A percentile compares a stretch with the other conserved stretches of the same genome.
Evolutionary conservation across 2,329 filamentous ascomycete genomes (phyloP).

Genomic region (Pseudocercospora musae): DNA sequence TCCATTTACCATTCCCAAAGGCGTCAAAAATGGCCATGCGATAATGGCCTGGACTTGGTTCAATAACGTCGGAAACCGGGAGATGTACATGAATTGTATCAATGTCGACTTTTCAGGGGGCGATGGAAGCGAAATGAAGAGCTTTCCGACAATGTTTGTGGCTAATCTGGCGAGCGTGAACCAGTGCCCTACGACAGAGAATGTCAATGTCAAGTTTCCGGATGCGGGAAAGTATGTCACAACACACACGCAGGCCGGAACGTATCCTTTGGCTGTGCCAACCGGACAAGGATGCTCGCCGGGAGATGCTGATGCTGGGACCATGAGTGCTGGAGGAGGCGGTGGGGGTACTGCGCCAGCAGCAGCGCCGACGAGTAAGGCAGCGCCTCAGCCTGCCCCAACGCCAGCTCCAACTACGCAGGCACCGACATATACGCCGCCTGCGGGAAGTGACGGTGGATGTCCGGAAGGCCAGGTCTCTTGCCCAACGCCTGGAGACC

Average conservation of each 20-base stretch:
- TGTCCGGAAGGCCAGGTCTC: slow-evolving; percentile 30
- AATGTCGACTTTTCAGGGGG: slow-evolving; percentile 62
- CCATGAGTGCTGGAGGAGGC: not conserved
- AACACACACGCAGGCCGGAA: slow-evolving; percentile 27
- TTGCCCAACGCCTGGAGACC: slow-evolving; percentile 41
- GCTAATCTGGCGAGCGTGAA: slow-evolving; percentile 61
- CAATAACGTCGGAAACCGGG: slow-evolving; percentile 86
- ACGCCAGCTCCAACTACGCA: not conserved
- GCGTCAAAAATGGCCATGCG: slow-evolving; percentile 71
- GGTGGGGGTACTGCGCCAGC: slow-evolving; percentile 4
- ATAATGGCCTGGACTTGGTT: slow-evolving; percentile 93
- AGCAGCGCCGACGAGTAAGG: not conserved
- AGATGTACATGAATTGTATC: slow-evolving; percentile 98
- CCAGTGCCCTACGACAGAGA: slow-evolving; percentile 54
- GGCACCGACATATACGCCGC: not conserved
- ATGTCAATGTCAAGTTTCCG: slow-evolving; percentile 63
- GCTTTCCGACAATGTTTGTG: slow-evolving; percentile 71
- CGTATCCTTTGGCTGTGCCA: slow-evolving; percentile 25
- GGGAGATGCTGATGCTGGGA: not conserved
- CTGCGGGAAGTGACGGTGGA: slow-evolving; percentile 5
- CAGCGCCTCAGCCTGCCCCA: slow-evolving; percentile 2
- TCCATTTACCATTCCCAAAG: slow-evolving; percentile 67
- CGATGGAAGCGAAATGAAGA: slow-evolving; percentile 55
- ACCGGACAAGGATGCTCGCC: slow-evolving; percentile 20
- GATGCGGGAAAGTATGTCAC: slow-evolving; percentile 61